Base-by-base conservation (phyloP, 164 flowering plant genomes). In the Cinnamomum chago region DNA sequence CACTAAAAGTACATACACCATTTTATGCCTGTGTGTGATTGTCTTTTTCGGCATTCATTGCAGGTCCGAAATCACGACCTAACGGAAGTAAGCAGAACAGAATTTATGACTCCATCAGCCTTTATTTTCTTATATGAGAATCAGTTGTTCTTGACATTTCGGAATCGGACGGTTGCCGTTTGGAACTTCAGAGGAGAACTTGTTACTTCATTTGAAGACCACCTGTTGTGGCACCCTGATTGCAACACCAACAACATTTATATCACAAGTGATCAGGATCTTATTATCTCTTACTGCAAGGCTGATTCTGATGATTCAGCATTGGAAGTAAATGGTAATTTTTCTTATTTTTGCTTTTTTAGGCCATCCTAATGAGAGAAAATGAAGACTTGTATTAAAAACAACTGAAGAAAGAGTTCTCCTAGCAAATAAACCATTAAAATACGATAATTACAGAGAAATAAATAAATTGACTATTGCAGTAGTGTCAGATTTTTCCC, bases 141-240 rank as follows among this genome's bases (percentile, higher is more conserved):
- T 77, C 97, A 96, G 76, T 77, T 96, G 66, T 96, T 96, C 81
- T 76, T 96, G 76, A 96, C 99, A 15, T 96, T 96, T 77, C 83
- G 93, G 73, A 86, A 94, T 74, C 86, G 97, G 69, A 94, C 93
- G n/a, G 99, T 96, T 28, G 95, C 99, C 83, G 99, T 94, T 50
- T 96, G 99, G 99, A 96, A 96, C 80, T 96, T 94, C 80, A 86
- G 97, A 10, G 97, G 97, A 65, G 95, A 92, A 83, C 95, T 92
- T 71, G 97, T 92, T 13, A 92, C 97, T 70, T 96, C 99, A 14
- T 96, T 96, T 81, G 99, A 96, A 84, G 99, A 96, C 80, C 99
- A 94, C 79, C 87, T 94, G 22, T 79, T 92, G 77, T 92, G 97
- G 97, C 95, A 90, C 84, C 98, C 97, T 7, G 99, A 96, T 77